A percentile compares a stretch with the other conserved stretches of the same genome.
Evolutionary conservation across 73 alveolate species (phyloP).

Genomic region (Paramecium primaurelia): DNA sequence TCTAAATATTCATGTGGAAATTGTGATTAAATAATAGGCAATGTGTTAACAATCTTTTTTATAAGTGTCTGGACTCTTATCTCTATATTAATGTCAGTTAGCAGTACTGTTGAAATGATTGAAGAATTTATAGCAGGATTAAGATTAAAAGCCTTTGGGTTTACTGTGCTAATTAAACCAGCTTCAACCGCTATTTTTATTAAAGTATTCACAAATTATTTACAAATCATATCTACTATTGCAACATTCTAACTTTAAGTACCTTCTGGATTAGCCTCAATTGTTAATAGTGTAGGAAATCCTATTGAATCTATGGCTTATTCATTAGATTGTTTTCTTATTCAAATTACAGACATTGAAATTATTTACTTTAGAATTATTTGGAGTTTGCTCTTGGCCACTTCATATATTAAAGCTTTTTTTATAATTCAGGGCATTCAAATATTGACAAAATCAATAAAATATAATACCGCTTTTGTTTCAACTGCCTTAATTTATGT

Average conservation of each 20-base stretch:
- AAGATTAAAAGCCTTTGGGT: background rate
- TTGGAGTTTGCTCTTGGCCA: background rate
- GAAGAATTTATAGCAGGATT: background rate
- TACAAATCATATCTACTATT: background rate
- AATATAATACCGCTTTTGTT: background rate
- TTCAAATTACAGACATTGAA: background rate
- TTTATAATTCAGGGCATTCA: background rate
- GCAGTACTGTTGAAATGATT: background rate
- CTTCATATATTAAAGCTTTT: background rate
- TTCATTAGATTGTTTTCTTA: background rate
- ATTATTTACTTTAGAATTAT: conserved; percentile 1
- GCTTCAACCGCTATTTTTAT: conserved; percentile 9
- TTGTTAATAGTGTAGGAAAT: conserved; percentile 3
- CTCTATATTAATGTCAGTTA: background rate
- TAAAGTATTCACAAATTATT: conserved; percentile 24
- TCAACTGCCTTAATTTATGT: background rate
- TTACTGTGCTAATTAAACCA: background rate
- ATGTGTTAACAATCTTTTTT: background rate
- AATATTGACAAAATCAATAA: background rate
- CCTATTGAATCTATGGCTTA: conserved; percentile 11
- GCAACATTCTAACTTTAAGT: background rate
- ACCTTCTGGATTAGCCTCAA: background rate
- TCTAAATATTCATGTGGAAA: conserved; percentile 12
- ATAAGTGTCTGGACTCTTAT: background rate
- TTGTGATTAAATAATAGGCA: background rate